Evolutionary conservation across 352 stramenopile species (phyloP).

Genomic region (Halophytophthora batemanensis): DNA sequence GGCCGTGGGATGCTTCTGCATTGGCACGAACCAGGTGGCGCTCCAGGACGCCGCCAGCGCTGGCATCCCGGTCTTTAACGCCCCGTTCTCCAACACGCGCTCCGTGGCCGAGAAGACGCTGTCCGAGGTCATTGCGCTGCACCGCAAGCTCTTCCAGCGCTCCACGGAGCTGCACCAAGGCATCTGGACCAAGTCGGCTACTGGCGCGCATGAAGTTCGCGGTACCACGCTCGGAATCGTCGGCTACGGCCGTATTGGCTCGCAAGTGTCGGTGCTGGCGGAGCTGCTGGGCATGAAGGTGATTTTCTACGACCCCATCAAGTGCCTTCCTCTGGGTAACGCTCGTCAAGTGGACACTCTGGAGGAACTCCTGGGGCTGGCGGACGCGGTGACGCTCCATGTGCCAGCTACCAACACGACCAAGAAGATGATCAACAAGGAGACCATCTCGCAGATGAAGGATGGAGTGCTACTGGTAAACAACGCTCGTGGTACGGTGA

Average conservation of each 20-base stretch:
- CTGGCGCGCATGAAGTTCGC: constrained; percentile 75
- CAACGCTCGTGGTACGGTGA: constrained; percentile 93
- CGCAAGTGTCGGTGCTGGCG: constrained; percentile 76
- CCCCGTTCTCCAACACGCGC: constrained; percentile 85
- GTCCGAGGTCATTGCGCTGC: constrained; percentile 74
- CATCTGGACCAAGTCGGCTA: constrained; percentile 80
- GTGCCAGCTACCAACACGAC: constrained; percentile 93
- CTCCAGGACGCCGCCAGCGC: constrained; percentile 49
- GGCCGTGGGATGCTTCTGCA: constrained; percentile 82
- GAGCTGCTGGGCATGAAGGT: constrained; percentile 93
- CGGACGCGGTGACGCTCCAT: constrained; percentile 95
- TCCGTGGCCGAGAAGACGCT: constrained; percentile 84
- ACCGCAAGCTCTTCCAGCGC: constrained; percentile 80
- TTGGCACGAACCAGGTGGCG: constrained; percentile 82
- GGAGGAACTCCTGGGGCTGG: constrained; percentile 74
- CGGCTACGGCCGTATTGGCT: constrained; percentile 80
- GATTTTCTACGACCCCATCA: constrained; percentile 93
- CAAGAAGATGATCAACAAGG: constrained; percentile 91
- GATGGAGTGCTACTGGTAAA: constrained; percentile 92
- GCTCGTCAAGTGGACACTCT: constrained; percentile 84
- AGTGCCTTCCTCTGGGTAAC: constrained; percentile 69
- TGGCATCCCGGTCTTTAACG: constrained; percentile 83
- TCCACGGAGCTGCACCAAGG: constrained; percentile 75
- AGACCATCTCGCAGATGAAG: constrained; percentile 90
- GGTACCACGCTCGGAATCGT: constrained; percentile 79